These are phyloP conservation scores for Aspergillus aculeatus DNA, from an alignment of 2,329 filamentous ascomycete species.

Conservation along the genomic window DNA sequence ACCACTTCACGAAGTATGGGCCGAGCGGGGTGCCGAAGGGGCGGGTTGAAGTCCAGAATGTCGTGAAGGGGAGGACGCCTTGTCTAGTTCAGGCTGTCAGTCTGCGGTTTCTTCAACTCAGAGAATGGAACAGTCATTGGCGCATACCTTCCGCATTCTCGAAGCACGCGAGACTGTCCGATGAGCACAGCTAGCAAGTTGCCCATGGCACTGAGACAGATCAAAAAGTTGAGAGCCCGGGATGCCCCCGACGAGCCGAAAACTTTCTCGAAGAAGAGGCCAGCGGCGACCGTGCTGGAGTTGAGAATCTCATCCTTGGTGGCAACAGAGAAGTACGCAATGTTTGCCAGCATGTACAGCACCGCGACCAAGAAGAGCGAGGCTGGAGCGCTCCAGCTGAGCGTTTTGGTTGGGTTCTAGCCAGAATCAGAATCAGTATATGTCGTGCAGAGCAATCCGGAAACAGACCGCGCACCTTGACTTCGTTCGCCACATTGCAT, in stretches of 20 bases:
- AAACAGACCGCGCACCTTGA: constrained; percentile 40
- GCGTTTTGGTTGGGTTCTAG: constrained; percentile 56
- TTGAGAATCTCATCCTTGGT: constrained; percentile 54
- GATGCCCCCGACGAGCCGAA: constrained; percentile 54
- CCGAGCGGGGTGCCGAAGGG: constrained; percentile 64
- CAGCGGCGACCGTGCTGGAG: constrained; percentile 56
- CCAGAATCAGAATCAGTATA: background rate
- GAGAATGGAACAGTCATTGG: background rate
- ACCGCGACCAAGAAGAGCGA: constrained; percentile 54
- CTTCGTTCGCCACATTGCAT: constrained; percentile 63
- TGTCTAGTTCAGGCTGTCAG: constrained; percentile 41
- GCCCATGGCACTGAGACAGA: constrained; percentile 58
- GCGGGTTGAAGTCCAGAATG: constrained; percentile 62
- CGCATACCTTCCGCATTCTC: constrained; percentile 57
- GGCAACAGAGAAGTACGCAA: constrained; percentile 61
- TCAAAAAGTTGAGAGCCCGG: constrained; percentile 57
- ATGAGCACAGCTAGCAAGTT: constrained; percentile 59
- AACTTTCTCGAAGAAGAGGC: constrained; percentile 59
- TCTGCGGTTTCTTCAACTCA: background rate
- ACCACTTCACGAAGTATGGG: constrained; percentile 59
- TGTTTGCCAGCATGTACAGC: constrained; percentile 59
- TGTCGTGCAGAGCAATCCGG: background rate
- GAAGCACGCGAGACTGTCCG: constrained; percentile 56
- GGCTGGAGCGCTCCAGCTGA: constrained; percentile 51
- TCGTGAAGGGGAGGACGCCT: constrained; percentile 60